Base-by-base conservation (phyloP, 2,329 filamentous ascomycete species). In the Diaporthe capsici region DNA sequence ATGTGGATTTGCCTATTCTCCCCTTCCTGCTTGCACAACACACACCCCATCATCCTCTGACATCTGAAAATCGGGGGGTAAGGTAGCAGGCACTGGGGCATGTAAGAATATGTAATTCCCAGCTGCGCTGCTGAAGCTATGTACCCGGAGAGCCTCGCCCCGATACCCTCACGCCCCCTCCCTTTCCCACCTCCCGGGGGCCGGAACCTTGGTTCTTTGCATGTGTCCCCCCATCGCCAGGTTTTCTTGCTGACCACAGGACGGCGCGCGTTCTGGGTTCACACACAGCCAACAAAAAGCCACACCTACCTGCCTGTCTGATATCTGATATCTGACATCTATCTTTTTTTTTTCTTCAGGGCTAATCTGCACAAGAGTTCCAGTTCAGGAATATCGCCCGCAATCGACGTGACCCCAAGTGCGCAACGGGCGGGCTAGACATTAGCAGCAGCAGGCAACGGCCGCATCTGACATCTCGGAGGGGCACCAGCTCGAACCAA, bases 61-160 rank as follows among this genome's bases (percentile, higher is more conserved):
- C 73, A 75, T 57, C 57, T 75, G 73, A 75, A 75, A 61, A 73
- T 65, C 47, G 71, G 47, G 57, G 39, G 17, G 20, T 39, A 42
- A 22, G 10, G 22, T 20, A 71, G n/a, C 25, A 31, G 10, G 15
- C 42, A n/a, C 34, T 31, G 31, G 17, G 20, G 20, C 44, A 70
- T 39, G 31, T 53, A n/a, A 20, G 31, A 39, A 12, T 4, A 31
- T 47, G 28, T 13, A 49, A 22, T 49, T 49, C 44, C 44, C 8
- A 7, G 44, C 17, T 39, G 44, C 17, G 20, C 34, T 34, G 34
- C 34, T 47, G 7, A 6, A 20, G 13, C 7, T 31, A 20, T 15
- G 1, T 55, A 31, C 53, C 58, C 58, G 39, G 47, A 51, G 44
- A 39, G 37, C 37, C 37, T 39, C 37, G 37, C 37, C 37, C 37